These are phyloP conservation scores for Balamuthia mandrillaris DNA, from an alignment of 208 protist genomes.

Conservation along the genomic window DNA sequence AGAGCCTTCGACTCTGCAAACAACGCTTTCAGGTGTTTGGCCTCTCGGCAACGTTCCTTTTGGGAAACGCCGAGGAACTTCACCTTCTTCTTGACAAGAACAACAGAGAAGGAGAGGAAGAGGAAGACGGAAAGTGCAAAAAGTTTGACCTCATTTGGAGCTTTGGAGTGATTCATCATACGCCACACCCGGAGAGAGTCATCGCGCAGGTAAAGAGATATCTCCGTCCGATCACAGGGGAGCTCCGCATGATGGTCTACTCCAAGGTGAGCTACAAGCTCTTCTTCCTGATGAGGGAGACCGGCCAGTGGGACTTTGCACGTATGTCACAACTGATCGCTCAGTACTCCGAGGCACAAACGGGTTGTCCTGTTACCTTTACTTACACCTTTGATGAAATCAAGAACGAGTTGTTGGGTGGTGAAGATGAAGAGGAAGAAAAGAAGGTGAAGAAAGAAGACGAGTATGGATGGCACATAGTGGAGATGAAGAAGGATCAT, in stretches of 20 bases:
- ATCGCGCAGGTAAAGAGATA: background rate
- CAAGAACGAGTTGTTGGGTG: background rate
- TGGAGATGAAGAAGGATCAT: slow-evolving; percentile 4
- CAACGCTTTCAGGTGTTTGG: slow-evolving; percentile 3
- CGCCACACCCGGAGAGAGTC: background rate
- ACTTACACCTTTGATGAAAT: slow-evolving; percentile 27
- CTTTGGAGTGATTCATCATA: slow-evolving; percentile 28
- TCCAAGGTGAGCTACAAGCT: slow-evolving; percentile 29
- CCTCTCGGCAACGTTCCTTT: background rate
- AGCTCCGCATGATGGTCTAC: slow-evolving; percentile 24
- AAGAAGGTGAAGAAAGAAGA: too few species aligned
- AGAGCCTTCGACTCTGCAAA: background rate
- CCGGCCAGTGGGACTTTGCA: slow-evolving; percentile 16
- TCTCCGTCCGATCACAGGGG: background rate
- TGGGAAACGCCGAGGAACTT: slow-evolving; percentile 12
- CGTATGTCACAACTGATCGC: slow-evolving; percentile 7
- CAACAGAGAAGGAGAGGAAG: background rate
- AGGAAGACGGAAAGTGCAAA: background rate
- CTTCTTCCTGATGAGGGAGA: slow-evolving; percentile 30
- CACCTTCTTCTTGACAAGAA: background rate
- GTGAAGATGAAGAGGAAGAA: too few species aligned
- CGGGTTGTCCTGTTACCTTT: background rate
- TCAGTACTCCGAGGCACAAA: slow-evolving; percentile 11
- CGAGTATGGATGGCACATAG: background rate
- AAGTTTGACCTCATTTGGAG: background rate